Evolutionary conservation across 768 basidiomycete genomes (phyloP).

Genomic region (Gloeostereum incarnatum): DNA sequence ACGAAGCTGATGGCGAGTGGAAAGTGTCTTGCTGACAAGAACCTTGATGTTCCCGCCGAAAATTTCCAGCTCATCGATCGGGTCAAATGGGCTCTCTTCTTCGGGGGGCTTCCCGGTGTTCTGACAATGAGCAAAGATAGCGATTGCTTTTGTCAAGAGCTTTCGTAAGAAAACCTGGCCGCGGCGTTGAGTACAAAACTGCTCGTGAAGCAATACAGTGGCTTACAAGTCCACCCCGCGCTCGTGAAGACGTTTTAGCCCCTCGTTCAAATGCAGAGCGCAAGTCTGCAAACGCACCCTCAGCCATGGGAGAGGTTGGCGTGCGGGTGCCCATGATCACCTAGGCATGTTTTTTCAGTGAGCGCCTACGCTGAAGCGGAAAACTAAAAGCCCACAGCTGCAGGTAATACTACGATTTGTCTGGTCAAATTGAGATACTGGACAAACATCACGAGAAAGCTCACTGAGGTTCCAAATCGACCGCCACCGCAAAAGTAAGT

Average conservation of each 20-base stretch:
- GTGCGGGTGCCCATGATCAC: too few species aligned
- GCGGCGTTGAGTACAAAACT: conserved; percentile 2
- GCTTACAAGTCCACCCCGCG: conserved; percentile 26
- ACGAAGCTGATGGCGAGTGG: conserved; percentile 5
- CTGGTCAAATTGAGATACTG: too few species aligned
- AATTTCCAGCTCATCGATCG: conserved; percentile 27
- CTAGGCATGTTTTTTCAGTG: too few species aligned
- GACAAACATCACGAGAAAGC: too few species aligned
- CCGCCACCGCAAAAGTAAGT: too few species aligned
- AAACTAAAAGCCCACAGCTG: too few species aligned
- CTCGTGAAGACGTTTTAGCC: conserved; percentile 22
- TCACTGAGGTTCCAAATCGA: too few species aligned
- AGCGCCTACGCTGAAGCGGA: too few species aligned
- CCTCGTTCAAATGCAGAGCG: conserved; percentile 29
- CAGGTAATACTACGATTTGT: too few species aligned
- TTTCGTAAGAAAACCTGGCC: conserved; percentile 17
- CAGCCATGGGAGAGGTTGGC: too few species aligned
- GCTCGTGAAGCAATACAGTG: neutral
- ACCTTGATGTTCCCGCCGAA: conserved; percentile 35
- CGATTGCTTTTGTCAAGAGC: conserved; percentile 19
- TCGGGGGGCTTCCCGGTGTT: conserved; percentile 12
- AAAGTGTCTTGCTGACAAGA: conserved; percentile 29
- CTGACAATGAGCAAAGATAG: conserved; percentile 14
- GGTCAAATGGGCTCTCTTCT: conserved; percentile 9
- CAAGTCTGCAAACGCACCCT: too few species aligned